Evolutionary conservation across 1,284 basidiomycete species (phyloP).

Genomic region (Pholiota adiposa): DNA sequence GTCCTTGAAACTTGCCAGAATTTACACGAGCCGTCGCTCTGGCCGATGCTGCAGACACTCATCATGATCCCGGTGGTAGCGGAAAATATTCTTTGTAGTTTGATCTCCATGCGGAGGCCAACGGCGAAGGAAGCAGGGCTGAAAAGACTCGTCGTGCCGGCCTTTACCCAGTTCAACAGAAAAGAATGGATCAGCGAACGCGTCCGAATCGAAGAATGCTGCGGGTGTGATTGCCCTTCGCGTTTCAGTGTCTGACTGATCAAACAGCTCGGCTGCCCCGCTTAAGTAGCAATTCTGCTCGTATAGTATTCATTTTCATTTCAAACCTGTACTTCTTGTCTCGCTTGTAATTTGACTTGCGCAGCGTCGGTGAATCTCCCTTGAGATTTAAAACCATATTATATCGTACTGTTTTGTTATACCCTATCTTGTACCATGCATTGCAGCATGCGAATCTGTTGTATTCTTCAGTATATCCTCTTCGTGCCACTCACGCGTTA

Average conservation of each 20-base stretch:
- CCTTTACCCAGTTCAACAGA: slow-evolving; percentile 16
- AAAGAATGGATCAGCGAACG: slow-evolving; percentile 21
- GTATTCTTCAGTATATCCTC: no score
- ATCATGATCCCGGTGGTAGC: slow-evolving; percentile 22
- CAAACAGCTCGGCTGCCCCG: background rate
- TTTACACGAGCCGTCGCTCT: slow-evolving; percentile 20
- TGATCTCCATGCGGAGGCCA: slow-evolving; percentile 19
- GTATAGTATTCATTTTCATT: no score
- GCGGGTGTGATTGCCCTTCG: slow-evolving; percentile 1
- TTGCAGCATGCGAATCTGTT: no score
- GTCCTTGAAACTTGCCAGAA: slow-evolving; percentile 17
- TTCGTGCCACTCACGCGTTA: no score
- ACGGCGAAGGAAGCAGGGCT: slow-evolving; percentile 16
- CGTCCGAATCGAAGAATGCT: slow-evolving; percentile 18
- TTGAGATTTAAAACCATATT: no score
- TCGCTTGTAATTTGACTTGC: no score
- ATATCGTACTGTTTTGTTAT: no score
- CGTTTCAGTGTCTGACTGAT: background rate
- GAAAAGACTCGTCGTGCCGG: slow-evolving; percentile 20
- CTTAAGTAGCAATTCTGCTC: no score
- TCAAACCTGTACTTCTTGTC: no score
- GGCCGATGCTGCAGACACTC: slow-evolving; percentile 23
- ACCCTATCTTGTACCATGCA: no score
- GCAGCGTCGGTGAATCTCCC: no score
- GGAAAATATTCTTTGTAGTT: slow-evolving; percentile 22